These are phyloP conservation scores for Gigaspora rosea DNA, from an alignment of 192 early-diverging fungal species.

Conservation along the genomic window DNA sequence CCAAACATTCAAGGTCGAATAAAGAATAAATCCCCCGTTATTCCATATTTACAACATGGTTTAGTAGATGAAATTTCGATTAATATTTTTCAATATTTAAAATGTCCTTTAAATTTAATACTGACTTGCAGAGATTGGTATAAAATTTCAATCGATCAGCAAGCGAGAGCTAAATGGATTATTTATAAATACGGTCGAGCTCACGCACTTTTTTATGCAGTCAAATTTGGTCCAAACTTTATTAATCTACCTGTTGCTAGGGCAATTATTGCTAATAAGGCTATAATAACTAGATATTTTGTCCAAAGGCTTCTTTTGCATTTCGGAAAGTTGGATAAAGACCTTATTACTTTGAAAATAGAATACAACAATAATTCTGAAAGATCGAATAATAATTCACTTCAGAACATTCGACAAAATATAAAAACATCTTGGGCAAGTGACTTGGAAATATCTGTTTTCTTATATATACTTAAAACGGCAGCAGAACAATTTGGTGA, in stretches of 20 bases:
- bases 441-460: not conserved
- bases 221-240: not conserved
- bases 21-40: too few relatives aligned
- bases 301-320: constrained; percentile 11
- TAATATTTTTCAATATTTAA: too few relatives aligned
- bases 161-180: not conserved
- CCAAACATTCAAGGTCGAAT: too few relatives aligned
- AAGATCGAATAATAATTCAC: not conserved
- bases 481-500: not conserved
- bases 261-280: not conserved
- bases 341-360: not conserved
- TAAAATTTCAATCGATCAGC: too few relatives aligned
- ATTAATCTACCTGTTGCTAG: not conserved
- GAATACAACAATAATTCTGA: not conserved
- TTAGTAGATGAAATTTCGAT: too few relatives aligned
- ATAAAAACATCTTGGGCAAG: not conserved
- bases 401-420: not conserved
- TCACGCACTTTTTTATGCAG: constrained; percentile 1
- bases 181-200: not conserved
- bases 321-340: constrained; percentile 1
- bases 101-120: too few relatives aligned
- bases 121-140: too few relatives aligned
- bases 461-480: not conserved
- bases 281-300: constrained; percentile 12
- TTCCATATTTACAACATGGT: too few relatives aligned